Evolutionary conservation across 345 rosid genomes (phyloP), one percentile per base, ranked within the genome.

Genomic region (Hevea brasiliensis): DNA sequence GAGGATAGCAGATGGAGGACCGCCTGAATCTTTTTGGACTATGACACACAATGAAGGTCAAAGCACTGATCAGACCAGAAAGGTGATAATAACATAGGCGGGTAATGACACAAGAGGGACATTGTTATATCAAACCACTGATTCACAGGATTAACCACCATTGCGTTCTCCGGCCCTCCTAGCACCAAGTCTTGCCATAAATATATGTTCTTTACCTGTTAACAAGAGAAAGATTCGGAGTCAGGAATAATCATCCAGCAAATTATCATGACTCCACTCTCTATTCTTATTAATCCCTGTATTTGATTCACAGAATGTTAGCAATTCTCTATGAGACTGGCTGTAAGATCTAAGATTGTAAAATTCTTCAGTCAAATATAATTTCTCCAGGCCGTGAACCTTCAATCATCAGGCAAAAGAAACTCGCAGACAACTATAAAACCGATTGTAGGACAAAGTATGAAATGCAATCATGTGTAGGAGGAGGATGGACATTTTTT

Each of bases 171-270:
- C 70, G 64, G n/a, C n/a, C 51, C 64, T 61, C 45, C 26, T 4
- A 40, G 67, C 65, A 35, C 71, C 65, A 66, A 13, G 73, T 73
- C 58, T 60, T 8, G 12, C 45, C 69, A 37, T 32, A 65, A 5
- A 42, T 17, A 29, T 41, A 61, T 27, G 67, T 71, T 44, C 13
- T 32, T 50, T 57, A 85, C 84, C 85, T 81, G 84, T 61, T 41
- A 50, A 71, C 40, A 67, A 44, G 59, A 64, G 56, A 68, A 56
- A 80, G 61, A 67, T 61, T 58, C 35, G 15, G 1, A 26, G 45
- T 59, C 18, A 24, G 61, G 67, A 63, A 70, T 24, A 65, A 76
- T 65, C 32, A 54, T 0, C 26, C 21, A 41, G 55, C 55, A 62
- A 45, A 61, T 63, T 53, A 70, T 53, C 70, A 70, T 42, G 32